These are phyloP conservation scores for Penicilliopsis zonata DNA, from an alignment of 495 filamentous ascomycete genomes.

Conservation along the genomic window DNA sequence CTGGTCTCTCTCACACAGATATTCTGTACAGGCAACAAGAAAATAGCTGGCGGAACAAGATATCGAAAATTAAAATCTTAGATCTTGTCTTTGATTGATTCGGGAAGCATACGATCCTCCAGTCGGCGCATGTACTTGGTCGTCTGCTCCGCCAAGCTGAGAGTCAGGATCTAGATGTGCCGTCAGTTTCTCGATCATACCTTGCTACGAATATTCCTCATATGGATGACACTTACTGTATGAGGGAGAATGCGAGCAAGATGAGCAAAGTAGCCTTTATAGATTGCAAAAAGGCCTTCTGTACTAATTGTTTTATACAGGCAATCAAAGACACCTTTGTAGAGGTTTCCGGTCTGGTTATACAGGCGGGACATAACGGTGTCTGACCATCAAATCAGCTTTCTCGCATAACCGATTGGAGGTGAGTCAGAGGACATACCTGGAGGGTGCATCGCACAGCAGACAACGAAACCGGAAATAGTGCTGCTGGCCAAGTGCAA, in stretches of 20 bases:
- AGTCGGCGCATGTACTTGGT: conserved; percentile 77
- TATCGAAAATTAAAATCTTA: conserved; percentile 19
- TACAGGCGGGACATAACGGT: conserved; percentile 99
- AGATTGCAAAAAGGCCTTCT: conserved; percentile 86
- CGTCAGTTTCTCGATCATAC: not conserved
- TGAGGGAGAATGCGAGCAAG: conserved; percentile 89
- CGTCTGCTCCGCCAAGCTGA: conserved; percentile 92
- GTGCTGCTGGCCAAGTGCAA: conserved; percentile 83
- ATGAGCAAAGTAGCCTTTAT: conserved; percentile 97
- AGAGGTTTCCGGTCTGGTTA: conserved; percentile 96
- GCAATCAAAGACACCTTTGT: conserved; percentile 86
- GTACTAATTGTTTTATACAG: conserved; percentile 80
- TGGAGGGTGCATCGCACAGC: conserved; percentile 95
- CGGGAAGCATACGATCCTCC: conserved; percentile 54
- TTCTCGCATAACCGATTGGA: conserved; percentile 1
- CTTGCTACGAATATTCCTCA: not conserved
- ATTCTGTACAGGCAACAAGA: too few species aligned
- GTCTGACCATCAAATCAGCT: conserved; percentile 40
- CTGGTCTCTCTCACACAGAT: too few species aligned
- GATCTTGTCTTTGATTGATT: conserved; percentile 33
- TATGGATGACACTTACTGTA: conserved; percentile 43
- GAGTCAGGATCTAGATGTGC: conserved; percentile 56
- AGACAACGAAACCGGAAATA: conserved; percentile 89
- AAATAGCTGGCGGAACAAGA: too few species aligned
- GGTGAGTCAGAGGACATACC: conserved; percentile 45